phyloP scores from a whole-genome alignment of 139 green algal species.

The Limnomonas spitsbergensis region DNA sequence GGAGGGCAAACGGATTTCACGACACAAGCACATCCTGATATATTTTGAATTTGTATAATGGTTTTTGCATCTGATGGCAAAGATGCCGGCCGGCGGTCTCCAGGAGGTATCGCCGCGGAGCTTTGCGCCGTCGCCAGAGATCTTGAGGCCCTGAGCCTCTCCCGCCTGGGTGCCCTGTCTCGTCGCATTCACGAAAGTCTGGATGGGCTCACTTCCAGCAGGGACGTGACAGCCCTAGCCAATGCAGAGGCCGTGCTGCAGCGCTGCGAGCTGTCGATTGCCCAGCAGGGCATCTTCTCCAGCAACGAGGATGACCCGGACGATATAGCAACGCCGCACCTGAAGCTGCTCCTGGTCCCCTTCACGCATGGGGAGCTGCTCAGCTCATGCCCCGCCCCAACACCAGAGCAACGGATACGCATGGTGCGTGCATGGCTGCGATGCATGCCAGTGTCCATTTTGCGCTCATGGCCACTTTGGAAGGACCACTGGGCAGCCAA shows the following conservation, averaged over 20 bases:
- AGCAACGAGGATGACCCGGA: constrained; percentile 52
- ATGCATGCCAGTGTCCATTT: no score
- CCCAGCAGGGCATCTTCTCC: constrained; percentile 46
- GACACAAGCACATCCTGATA: no score
- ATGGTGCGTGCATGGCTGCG: neutral
- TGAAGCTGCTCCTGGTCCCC: constrained; percentile 55
- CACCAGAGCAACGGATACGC: neutral
- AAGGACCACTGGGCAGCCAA: no score
- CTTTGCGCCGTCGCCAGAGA: neutral
- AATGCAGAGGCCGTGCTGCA: neutral
- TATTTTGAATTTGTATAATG: no score
- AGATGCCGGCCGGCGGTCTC: no score
- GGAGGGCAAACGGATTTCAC: no score
- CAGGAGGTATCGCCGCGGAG: neutral
- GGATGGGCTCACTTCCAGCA: neutral
- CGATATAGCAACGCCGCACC: constrained; percentile 48
- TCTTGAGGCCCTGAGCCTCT: neutral
- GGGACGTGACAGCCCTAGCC: neutral
- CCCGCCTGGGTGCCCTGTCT: neutral
- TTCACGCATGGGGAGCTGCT: constrained; percentile 33
- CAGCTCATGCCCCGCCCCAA: neutral
- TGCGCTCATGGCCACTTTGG: no score
- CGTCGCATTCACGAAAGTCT: neutral
- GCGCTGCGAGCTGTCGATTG: neutral
- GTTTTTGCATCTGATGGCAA: no score